These are phyloP conservation scores for Rhizopogon sp. DNA, from an alignment of 768 basidiomycete genomes.

Conservation along the genomic window DNA sequence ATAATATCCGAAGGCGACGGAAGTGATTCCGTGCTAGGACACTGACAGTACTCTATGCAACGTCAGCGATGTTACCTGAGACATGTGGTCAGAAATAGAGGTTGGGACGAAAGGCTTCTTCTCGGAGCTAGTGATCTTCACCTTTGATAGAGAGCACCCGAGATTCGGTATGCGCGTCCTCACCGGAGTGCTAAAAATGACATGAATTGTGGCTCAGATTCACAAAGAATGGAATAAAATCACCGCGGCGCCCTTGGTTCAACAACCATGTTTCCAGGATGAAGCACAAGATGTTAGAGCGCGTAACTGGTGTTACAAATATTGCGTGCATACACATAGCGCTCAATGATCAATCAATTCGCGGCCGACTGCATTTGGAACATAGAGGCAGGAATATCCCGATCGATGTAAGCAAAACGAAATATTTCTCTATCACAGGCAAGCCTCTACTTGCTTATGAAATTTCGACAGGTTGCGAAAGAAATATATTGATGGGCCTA, in stretches of 20 bases:
- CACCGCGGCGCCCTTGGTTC: neutral
- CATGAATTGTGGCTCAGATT: neutral
- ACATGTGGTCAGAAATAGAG: neutral
- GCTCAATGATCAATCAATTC: neutral
- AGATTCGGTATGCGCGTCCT: neutral
- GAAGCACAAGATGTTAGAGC: neutral
- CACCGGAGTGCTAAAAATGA: neutral
- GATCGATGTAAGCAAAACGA: neutral
- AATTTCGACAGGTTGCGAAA: neutral
- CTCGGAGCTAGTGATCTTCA: neutral
- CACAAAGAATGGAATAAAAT: neutral
- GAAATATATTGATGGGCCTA: neutral
- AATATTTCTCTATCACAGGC: neutral
- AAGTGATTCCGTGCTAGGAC: neutral
- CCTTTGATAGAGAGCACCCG: neutral
- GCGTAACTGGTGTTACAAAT: neutral
- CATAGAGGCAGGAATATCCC: neutral
- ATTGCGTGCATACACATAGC: neutral
- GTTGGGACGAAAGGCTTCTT: neutral
- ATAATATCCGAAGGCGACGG: neutral
- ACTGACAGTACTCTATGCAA: neutral
- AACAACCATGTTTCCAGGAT: neutral
- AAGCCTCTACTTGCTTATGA: no score
- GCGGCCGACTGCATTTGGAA: neutral
- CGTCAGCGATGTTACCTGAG: neutral